Base-by-base conservation (phyloP, 2,329 filamentous ascomycete genomes). In the Claviceps digitariae region DNA sequence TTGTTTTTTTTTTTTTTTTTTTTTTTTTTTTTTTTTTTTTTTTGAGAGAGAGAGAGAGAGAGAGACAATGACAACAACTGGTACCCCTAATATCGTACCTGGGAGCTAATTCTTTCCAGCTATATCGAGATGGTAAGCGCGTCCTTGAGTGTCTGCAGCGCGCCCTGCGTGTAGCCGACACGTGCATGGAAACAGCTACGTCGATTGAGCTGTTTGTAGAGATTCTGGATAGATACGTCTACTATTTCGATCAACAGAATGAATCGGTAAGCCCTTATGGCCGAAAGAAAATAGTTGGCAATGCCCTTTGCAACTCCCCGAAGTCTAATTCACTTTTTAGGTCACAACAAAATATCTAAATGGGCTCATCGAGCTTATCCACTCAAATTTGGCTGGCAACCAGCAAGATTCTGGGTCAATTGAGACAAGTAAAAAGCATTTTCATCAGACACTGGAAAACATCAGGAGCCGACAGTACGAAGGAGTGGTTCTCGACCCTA, bases 231-330 rank as follows among this genome's bases (percentile, higher is more conserved):
- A 83, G 93, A 69, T 98, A 98, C 67, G 90, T 97, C 52, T 98
- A 98, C 70, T 98, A 97, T 74, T 98, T 96, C 72, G 93, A 98
- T 69, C 91, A 98, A 69, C 89, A 95, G 66, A 98, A 98, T 69
- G 93, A 98, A 72, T 90, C 90, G 59, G 93, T 81, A 67, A 64
- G 77, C 64, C 34, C 21, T 2, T 7, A 29, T 20, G n/a, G 10
- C 15, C 20, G 15, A 43, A 21, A 36, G n/a, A 23, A 20, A 29
- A 41, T 7, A 2, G 12, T 25, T 31, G 34, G n/a, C 36, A 41
- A 43, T 38, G 34, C 4, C 13, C 12, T 38, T 27, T 25, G 21
- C 21, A 20, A 13, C 9, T 15, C 15, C 29, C 43, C 57, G 64
- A 56, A 66, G 50, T 44, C 41, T 17, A 38, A 38, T 17, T 40